Conservation (phyloP, 2,329 filamentous ascomycete species). For the Esteya vermicola region DNA sequence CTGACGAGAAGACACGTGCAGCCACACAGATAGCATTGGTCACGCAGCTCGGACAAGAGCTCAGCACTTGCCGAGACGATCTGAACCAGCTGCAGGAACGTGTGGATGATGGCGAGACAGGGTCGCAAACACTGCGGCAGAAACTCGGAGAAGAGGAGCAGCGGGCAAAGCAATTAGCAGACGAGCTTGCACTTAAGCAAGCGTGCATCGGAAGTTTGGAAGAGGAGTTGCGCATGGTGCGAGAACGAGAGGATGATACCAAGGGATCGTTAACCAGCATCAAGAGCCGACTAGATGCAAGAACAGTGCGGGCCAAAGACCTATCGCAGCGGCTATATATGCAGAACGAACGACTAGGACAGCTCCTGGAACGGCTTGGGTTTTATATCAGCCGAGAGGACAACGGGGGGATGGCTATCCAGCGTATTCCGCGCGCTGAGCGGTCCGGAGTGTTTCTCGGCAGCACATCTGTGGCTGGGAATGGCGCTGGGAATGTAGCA, state of each 20-base stretch:
- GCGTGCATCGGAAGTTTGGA: conserved; percentile 64
- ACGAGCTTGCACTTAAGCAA: conserved; percentile 60
- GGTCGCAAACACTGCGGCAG: conserved; percentile 64
- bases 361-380: conserved; percentile 74
- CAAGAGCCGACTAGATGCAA: conserved; percentile 48
- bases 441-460: conserved; percentile 41
- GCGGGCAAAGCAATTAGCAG: conserved; percentile 50
- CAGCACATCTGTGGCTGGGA: conserved; percentile 13
- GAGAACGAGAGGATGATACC: conserved; percentile 47
- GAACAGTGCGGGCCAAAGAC: conserved; percentile 63
- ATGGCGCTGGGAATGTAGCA: neutral
- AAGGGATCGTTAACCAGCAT: conserved; percentile 37
- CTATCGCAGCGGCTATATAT: conserved; percentile 70
- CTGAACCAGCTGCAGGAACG: conserved; percentile 53
- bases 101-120: conserved; percentile 71
- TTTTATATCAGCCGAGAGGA: conserved; percentile 67
- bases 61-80: conserved; percentile 56
- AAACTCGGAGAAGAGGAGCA: conserved; percentile 63
- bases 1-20: conserved; percentile 27
- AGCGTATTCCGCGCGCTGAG: conserved; percentile 51
- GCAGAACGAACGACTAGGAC: conserved; percentile 71
- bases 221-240: conserved; percentile 56
- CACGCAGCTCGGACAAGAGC: conserved; percentile 41
- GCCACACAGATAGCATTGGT: conserved; percentile 29
- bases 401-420: conserved; percentile 58